Evolutionary conservation across 768 basidiomycete genomes (phyloP), one percentile per base, ranked within the genome.

Genomic region (Boletus sp.): DNA sequence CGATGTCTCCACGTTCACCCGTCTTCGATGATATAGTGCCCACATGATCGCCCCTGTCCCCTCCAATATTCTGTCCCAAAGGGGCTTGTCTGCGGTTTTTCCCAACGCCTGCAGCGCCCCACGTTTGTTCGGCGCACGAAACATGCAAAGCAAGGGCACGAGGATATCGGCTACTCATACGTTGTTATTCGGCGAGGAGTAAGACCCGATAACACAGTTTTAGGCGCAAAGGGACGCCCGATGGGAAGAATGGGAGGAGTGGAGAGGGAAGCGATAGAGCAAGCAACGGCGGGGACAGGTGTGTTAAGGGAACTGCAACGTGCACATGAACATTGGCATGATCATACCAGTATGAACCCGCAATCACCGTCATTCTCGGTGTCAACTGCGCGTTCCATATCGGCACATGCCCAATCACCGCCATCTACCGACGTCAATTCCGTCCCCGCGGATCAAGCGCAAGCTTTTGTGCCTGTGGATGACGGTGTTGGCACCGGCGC

Each of bases 141-240:
- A 70, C 92, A 96, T 70, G 87, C 89, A 24, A 83, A 81, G 28
- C 72, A 82, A 33, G 94, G 93, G 2, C 90, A 95, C 60, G 94
- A 96, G 71, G 90, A 96, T 62, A 81, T 86, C 36, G 84, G 83
- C 35, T 98, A 94, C 70, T 92, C 92, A 17, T 99, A 99, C 69
- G 82, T 97, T 47, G 90, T 94, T 32, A 80, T 99, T 54, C 86
- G 85, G 33, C 81, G 93, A 49, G 96, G 95, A 3, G 60, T 75
- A 30, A 79, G 95, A 55, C 94, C 94, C 8, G 58, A 65, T 46
- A 52, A 49, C 42, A 54, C 51, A 28, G 29, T 14, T 41, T 44
- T 47, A 33, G 55, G 18, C 35, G 55, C 55, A 47, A 30, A 33
- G 41, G 58, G 56, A 45, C 55, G 50, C 32, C 54, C 53, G 9